Base-by-base conservation (phyloP, 495 filamentous ascomycete genomes). In the Penicillium maclennaniae region DNA sequence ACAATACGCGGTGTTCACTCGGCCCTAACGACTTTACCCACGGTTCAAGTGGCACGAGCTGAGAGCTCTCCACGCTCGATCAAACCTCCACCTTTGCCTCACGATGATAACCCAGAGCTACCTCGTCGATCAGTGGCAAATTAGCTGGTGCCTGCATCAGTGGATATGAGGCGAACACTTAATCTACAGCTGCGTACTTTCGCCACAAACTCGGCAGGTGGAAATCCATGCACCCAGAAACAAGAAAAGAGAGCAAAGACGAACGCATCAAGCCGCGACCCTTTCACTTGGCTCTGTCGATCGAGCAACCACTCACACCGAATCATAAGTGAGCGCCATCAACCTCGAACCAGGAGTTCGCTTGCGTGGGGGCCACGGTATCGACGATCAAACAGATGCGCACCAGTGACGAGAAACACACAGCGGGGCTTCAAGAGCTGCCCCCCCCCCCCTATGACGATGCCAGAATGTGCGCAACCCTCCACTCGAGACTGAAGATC, bases 271-370 rank as follows among this genome's bases (percentile, higher is more conserved):
- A 31, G 9, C 27, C 27, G 27, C 27, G 31, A 34, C 1, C 10
- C 31, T 34, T 12, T 12, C 40, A 7, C 12, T 6, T 21, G 23
- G 37, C 14, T 36, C 23, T 27, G 56, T 59, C 56, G 44, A 48
- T 56, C 53, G 16, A 56, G 48, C 40, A 59, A 59, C 44, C 23
- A 47, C 23, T 20, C 39, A 43, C 44, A 19, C 26, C 47, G 45
- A 48, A 25, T 36, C 44, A 8, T 15, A 47, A 49, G 42, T 41
- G 34, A 44, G 20, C 37, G 21, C 20, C 23, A 15, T 28, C 28
- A 16, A 34, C 23, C 48, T 9, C 37, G 19, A 44, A 26, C 47
- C 27, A 45, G 41, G 45, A 46, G 46, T 49, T 58, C 45, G 27
- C 40, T 34, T 25, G 37, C 21, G 49, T 54, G 54, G 53, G 53